Evolutionary conservation across 805 yeast genomes (phyloP), one percentile per base, ranked within the genome.

Genomic region (Metschnikowia bowlesiae): DNA sequence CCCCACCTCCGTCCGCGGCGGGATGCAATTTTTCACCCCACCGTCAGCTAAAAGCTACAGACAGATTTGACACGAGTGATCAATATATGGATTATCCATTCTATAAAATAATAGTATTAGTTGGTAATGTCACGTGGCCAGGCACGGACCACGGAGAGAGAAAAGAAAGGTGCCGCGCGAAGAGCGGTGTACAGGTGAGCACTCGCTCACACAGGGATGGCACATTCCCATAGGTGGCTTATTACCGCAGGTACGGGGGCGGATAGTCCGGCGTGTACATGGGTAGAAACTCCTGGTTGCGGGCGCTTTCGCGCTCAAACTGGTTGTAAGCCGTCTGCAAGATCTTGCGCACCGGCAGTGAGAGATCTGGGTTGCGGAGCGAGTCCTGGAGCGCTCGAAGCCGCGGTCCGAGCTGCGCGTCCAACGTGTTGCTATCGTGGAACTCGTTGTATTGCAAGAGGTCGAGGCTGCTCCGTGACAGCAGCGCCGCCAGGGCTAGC

Each of bases 321-420:
- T 49, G 53, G 16, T 43, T 37, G 42, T 52, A 50, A 13, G 59
- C 59, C 4, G 51, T 42, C 44, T 48, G 52, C 22, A 56, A 45
- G 16, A 54, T 47, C 26, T 40, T 39, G 14, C 59, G 50, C 29
- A 54, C 57, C 29, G 49, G 36, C 9, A 50, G 50, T 11, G 54
- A 50, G 14, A 56, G 39, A 26, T 50, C 51, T 4, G 56, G 54
- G 39, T 54, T 54, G 26, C 40, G 39, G 37, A 56, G 52, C 9
- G 55, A 52, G 11, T 39, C 44, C 32, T 54, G 57, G 18, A 56
- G 39, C n/a, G 53, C 53, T 37, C 48, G 52, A 29, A 55, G 53
- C 38, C 58, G 50, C 6, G 51, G 49, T 8, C 54, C 55, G 32
- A 52, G 49, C 10, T 55, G 56, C 8, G 47, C 53, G 35, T 55